Evolutionary conservation across 257 asterid species (phyloP).

Genomic region (Orobanche coerulescens): DNA sequence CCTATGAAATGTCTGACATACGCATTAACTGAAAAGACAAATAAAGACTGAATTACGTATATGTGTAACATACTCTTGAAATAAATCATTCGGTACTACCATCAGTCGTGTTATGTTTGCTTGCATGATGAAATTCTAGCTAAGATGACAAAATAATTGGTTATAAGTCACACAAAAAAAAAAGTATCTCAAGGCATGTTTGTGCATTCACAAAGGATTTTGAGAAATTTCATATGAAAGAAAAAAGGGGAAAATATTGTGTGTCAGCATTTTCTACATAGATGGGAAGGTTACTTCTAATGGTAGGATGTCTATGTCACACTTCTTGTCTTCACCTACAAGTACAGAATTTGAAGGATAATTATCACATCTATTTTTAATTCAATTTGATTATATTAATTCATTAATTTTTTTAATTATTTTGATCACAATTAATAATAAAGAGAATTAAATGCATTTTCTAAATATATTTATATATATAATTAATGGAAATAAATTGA

Average conservation of each 20-base stretch:
- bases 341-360: constrained; percentile 16
- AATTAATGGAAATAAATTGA: too few species aligned
- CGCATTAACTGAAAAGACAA: too few species aligned
- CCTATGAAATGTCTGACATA: too few species aligned
- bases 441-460: too few species aligned
- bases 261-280: constrained; percentile 28
- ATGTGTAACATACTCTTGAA: not conserved
- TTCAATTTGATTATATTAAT: too few species aligned
- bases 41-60: not conserved
- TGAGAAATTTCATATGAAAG: constrained; percentile 26
- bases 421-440: too few species aligned
- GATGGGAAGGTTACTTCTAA: constrained; percentile 30
- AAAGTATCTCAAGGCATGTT: constrained; percentile 25
- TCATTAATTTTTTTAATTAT: not conserved
- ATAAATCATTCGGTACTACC: constrained; percentile 6
- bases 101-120: constrained; percentile 24
- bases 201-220: constrained; percentile 25
- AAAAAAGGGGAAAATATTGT: constrained; percentile 28
- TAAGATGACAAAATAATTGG: constrained; percentile 43
- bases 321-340: constrained; percentile 30
- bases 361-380: not conserved
- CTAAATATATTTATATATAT: too few species aligned
- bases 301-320: constrained; percentile 43
- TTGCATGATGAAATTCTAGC: constrained; percentile 24
- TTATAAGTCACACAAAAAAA: constrained; percentile 37